Percentiles rank a stretch among this genome's conserved stretches.
These are phyloP conservation scores for Exophiala aquamarina DNA, from an alignment of 2,329 filamentous ascomycete genomes.

Conservation along the genomic window DNA sequence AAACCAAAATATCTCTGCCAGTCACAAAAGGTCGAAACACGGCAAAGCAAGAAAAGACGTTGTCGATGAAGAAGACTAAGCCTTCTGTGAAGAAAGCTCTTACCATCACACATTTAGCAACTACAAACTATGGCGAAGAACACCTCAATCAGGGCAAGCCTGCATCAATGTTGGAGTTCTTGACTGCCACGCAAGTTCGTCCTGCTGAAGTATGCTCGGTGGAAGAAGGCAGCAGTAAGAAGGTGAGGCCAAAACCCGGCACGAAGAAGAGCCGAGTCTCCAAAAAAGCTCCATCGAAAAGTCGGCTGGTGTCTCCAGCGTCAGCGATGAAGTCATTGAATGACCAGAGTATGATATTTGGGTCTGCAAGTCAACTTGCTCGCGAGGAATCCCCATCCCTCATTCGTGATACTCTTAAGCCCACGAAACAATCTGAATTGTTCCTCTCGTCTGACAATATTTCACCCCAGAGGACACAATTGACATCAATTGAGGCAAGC, in stretches of 20 bases:
- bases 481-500: conserved; percentile 23
- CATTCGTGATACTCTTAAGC: conserved; percentile 61
- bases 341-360: conserved; percentile 77
- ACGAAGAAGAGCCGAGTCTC: conserved; percentile 19
- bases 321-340: conserved; percentile 66
- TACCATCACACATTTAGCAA: conserved; percentile 77
- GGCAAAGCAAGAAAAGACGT: conserved; percentile 4
- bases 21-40: not conserved
- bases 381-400: conserved; percentile 69
- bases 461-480: conserved; percentile 15
- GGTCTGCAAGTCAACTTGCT: conserved; percentile 80
- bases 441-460: conserved; percentile 18
- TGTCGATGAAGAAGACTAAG: conserved; percentile 42
- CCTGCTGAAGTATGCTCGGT: conserved; percentile 10
- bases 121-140: conserved; percentile 61
- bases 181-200: conserved; percentile 35
- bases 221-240: conserved; percentile 7
- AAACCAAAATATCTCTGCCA: conserved; percentile 5
- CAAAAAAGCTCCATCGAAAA: conserved; percentile 39
- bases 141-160: conserved; percentile 30
- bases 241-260: conserved; percentile 11
- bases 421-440: conserved; percentile 59
- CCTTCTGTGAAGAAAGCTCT: conserved; percentile 66
- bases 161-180: conserved; percentile 49
- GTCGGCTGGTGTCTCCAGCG: conserved; percentile 63